Conservation (phyloP, 345 rosid genomes). For the Hevea brasiliensis region DNA sequence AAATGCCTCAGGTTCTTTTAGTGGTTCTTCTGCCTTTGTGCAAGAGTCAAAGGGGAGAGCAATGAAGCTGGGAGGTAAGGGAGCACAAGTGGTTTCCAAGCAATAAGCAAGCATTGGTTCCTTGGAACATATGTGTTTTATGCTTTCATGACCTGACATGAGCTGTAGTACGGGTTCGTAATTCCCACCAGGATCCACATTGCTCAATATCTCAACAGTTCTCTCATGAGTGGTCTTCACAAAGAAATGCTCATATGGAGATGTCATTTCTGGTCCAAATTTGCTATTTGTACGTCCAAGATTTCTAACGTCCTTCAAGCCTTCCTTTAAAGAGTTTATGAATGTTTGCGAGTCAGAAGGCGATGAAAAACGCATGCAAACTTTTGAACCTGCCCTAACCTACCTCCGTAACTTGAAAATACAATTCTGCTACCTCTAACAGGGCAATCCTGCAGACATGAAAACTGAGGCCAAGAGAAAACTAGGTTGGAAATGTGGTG, state of each 20-base stretch:
- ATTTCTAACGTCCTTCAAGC: conserved; percentile 7
- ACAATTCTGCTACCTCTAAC: conserved; percentile 29
- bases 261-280: conserved; percentile 2
- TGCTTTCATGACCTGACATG: background rate
- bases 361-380: conserved; percentile 19
- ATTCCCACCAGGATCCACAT: background rate
- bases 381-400: conserved; percentile 28
- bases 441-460: conserved; percentile 8
- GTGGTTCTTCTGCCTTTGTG: conserved; percentile 4
- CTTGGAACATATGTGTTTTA: background rate
- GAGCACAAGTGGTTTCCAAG: background rate
- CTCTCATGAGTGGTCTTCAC: background rate
- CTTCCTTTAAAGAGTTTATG: conserved; percentile 12
- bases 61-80: conserved; percentile 17
- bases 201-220: conserved; percentile 7
- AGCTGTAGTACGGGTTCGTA: background rate
- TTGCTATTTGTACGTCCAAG: background rate
- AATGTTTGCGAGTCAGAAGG: conserved; percentile 18
- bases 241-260: background rate
- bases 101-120: background rate
- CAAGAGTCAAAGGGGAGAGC: conserved; percentile 6
- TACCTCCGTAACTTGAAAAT: conserved; percentile 22
- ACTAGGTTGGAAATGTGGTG: conserved; percentile 18
- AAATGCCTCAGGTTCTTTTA: conserved; percentile 2
- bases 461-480: conserved; percentile 26